Conservation (phyloP, 192 early-diverging fungal species). For the Podila epigama region DNA sequence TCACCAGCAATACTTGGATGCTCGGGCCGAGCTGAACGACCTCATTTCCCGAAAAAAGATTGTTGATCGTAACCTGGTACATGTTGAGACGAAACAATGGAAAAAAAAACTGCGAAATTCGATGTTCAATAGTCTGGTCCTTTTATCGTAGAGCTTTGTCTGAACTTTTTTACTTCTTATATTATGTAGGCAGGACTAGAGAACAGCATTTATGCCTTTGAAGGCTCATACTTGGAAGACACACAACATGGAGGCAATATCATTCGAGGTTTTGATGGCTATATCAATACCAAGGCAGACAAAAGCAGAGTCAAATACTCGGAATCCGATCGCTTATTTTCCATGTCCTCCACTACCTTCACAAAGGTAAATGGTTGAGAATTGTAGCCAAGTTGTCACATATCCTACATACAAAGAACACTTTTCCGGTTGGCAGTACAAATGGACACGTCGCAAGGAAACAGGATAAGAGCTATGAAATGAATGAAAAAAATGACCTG, state of each 20-base stretch:
- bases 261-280: slow-evolving; percentile 89
- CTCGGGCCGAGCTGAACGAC: slow-evolving; percentile 77
- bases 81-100: neutral
- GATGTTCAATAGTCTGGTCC: too few species aligned
- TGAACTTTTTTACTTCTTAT: neutral
- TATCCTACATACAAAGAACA: too few species aligned
- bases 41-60: slow-evolving; percentile 81
- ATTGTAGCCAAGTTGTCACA: too few species aligned
- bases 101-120: too few species aligned
- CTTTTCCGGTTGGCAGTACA: too few species aligned
- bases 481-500: too few species aligned
- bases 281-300: slow-evolving; percentile 68
- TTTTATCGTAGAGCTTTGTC: too few species aligned
- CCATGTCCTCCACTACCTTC: slow-evolving; percentile 62
- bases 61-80: slow-evolving; percentile 78
- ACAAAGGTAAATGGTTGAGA: slow-evolving; percentile 18
- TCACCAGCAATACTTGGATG: slow-evolving; percentile 70
- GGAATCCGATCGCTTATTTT: slow-evolving; percentile 87
- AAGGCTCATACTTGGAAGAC: slow-evolving; percentile 90
- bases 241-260: slow-evolving; percentile 87
- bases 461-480: too few species aligned
- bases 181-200: slow-evolving; percentile 69
- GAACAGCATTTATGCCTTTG: slow-evolving; percentile 82
- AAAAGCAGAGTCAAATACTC: slow-evolving; percentile 73
- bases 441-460: neutral